A percentile compares a stretch with the other conserved stretches of the same genome.
Evolutionary conservation across 2,329 filamentous ascomycete genomes (phyloP).

Genomic region (Xylariales sp.): DNA sequence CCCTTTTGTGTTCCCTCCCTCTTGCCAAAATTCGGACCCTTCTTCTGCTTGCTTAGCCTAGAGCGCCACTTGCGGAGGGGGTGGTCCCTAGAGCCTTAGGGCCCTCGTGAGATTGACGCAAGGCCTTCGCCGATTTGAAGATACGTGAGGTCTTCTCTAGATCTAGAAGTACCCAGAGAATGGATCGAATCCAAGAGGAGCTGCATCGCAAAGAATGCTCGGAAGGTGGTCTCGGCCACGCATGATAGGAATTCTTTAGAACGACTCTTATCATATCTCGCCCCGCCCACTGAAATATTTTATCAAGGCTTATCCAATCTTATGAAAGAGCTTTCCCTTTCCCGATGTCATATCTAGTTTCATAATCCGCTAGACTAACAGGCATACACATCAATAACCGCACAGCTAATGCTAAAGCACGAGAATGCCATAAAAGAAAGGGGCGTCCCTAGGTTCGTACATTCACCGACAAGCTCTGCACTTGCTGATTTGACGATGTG

Average conservation of each 20-base stretch:
- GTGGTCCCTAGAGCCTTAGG: not conserved
- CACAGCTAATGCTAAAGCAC: too few relatives aligned
- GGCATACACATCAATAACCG: too few relatives aligned
- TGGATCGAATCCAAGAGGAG: slow-evolving; percentile 18
- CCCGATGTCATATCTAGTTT: too few relatives aligned
- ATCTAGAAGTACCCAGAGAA: slow-evolving; percentile 8
- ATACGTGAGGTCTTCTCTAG: slow-evolving; percentile 7
- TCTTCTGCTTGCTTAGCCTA: too few relatives aligned
- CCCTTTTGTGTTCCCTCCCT: too few relatives aligned
- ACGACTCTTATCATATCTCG: not conserved
- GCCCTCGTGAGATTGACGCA: slow-evolving; percentile 14
- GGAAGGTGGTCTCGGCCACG: slow-evolving; percentile 6
- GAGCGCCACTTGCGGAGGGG: not conserved
- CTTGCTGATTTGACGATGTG: too few relatives aligned
- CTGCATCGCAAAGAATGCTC: slow-evolving; percentile 14
- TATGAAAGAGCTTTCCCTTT: not conserved
- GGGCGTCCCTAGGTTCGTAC: too few relatives aligned
- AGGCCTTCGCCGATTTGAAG: slow-evolving; percentile 10
- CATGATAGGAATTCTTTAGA: too few relatives aligned
- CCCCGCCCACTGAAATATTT: not conserved
- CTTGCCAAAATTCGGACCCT: too few relatives aligned
- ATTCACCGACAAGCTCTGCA: too few relatives aligned
- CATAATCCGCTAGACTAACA: too few relatives aligned
- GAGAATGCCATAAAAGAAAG: too few relatives aligned
- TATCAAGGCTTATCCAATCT: slow-evolving; percentile 14